Conservation (phyloP, 192 early-diverging fungal species). For the Coemansia sp. region DNA sequence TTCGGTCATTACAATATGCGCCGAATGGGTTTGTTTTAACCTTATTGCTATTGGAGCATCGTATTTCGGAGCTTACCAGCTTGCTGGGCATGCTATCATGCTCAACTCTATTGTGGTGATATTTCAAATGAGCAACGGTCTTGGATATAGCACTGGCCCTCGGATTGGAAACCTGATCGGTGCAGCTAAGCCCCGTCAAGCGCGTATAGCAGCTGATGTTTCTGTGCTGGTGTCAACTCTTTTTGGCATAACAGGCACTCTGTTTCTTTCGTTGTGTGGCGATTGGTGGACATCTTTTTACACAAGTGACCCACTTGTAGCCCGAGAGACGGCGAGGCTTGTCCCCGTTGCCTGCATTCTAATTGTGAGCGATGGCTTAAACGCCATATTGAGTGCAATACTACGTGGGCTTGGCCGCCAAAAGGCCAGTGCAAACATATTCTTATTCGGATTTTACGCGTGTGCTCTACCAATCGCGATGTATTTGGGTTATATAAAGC, state of each 20-base stretch:
- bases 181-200: too few relatives aligned
- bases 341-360: slow-evolving; percentile 72
- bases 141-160: slow-evolving; percentile 72
- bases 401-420: slow-evolving; percentile 55
- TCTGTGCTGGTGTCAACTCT: slow-evolving; percentile 57
- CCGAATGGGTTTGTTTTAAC: slow-evolving; percentile 81
- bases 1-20: slow-evolving; percentile 73
- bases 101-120: slow-evolving; percentile 65
- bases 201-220: slow-evolving; percentile 59
- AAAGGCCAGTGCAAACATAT: slow-evolving; percentile 44
- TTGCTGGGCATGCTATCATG: slow-evolving; percentile 75
- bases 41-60: slow-evolving; percentile 68
- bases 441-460: slow-evolving; percentile 48
- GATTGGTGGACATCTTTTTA: slow-evolving; percentile 56
- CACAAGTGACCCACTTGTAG: slow-evolving; percentile 68
- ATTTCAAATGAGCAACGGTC: slow-evolving; percentile 68
- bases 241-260: slow-evolving; percentile 35
- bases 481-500: slow-evolving; percentile 38
- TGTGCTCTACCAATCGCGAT: slow-evolving; percentile 48
- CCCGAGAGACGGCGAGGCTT: slow-evolving; percentile 64
- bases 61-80: slow-evolving; percentile 68
- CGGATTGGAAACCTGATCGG: slow-evolving; percentile 77
- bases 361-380: slow-evolving; percentile 59
- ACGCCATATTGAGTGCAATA: slow-evolving; percentile 56
- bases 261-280: slow-evolving; percentile 14